Base-by-base conservation (phyloP, 768 basidiomycete genomes). In the Trametes villosa region DNA sequence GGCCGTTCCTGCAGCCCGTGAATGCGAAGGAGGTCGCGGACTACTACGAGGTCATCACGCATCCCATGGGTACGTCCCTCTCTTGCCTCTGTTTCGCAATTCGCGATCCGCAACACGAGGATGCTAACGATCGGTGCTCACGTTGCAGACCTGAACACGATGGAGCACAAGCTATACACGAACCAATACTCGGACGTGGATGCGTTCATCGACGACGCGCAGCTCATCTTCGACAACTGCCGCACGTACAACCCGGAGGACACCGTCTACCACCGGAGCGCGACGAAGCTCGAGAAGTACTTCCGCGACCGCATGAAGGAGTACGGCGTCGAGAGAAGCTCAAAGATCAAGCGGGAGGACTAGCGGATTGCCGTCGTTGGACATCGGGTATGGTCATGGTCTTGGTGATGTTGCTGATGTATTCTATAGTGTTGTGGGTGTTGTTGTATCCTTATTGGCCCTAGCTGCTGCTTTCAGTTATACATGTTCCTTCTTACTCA, bases 181-280 rank as follows among this genome's bases (percentile, higher is more conserved):
- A 90, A 90, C 70, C 86, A 91, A 69, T 98, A 98, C 73, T 72
- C 79, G 12, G 79, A 81, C n/a, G 75, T 95, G 51, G 87, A 88
- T 49, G 76, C 79, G 31, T 96, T 98, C 69, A 73, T 86, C 20
- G 83, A 81, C 42, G 97, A 98, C 71, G 89, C 89, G 17, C 84
- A 87, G 63, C 79, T 97, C 55, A 84, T 98, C 53, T 92, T 93
- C 68, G 85, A 92, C 65, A 99, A 99, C 70, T 97, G 96, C 75
- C 80, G 87, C 57, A 73, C 79, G 52, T 98, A 96, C 76, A 99
- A 99, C 71, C 86, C 87, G 2, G 91, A 94, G 66, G 79, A 78
- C 24, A 84, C 87, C 4, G 81, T 89, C 51, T 97, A 95, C 71
- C 84, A 87, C 54, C 91, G 88, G 76, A 90, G 92, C 65, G 96